phyloP scores from a whole-genome alignment of 2,329 filamentous ascomycete genomes.

The Alternaria arbusti region DNA sequence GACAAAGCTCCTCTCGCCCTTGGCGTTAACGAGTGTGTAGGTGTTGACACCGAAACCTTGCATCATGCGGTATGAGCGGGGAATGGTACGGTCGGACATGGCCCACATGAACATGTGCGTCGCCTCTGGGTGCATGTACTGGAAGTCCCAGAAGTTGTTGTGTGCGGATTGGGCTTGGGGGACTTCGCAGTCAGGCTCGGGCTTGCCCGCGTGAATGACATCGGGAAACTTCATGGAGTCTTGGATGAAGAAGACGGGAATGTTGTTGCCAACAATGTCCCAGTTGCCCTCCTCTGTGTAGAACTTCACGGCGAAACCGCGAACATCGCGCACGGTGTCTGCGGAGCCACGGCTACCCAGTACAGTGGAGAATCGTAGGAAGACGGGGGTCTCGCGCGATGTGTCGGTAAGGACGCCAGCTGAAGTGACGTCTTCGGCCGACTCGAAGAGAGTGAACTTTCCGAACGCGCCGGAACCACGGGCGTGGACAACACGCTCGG shows the following conservation, averaged over 20 bases:
- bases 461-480: constrained; percentile 70
- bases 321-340: constrained; percentile 83
- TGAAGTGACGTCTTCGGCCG: constrained; percentile 66
- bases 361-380: constrained; percentile 79
- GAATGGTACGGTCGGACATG: constrained; percentile 76
- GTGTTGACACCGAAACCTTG: constrained; percentile 87
- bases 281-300: constrained; percentile 81
- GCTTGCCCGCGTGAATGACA: constrained; percentile 68
- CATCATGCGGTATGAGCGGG: constrained; percentile 82
- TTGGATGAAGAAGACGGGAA: constrained; percentile 78
- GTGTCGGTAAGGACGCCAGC: constrained; percentile 73
- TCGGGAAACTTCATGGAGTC: constrained; percentile 55
- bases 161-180: constrained; percentile 75
- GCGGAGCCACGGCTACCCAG: constrained; percentile 76
- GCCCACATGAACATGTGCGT: constrained; percentile 83
- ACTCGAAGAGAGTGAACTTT: constrained; percentile 70
- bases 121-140: constrained; percentile 68
- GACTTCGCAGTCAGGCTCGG: constrained; percentile 72
- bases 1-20: constrained; percentile 74
- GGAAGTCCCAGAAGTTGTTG: constrained; percentile 81
- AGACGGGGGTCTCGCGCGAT: constrained; percentile 69
- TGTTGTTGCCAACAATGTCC: constrained; percentile 77
- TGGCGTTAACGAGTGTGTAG: constrained; percentile 70
- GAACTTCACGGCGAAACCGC: constrained; percentile 79
- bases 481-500: constrained; percentile 72